phyloP scores from a whole-genome alignment of 148 eudicot genomes.

The Arctostaphylos glauca region DNA sequence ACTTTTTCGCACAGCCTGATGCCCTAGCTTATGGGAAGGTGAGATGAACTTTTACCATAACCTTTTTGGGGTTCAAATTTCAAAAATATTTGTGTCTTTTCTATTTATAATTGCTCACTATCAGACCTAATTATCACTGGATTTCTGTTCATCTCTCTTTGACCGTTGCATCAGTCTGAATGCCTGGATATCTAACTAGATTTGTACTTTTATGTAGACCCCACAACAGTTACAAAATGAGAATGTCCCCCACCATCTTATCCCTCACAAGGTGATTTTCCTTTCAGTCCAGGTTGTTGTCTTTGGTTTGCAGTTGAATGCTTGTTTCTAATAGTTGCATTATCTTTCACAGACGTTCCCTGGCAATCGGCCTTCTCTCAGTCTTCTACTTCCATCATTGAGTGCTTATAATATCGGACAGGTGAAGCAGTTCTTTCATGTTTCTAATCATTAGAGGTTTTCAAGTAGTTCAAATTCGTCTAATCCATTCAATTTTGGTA shows the following conservation, averaged over 20 bases:
- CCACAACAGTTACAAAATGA: slow-evolving; percentile 80
- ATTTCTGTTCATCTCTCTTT: background rate
- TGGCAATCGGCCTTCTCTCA: slow-evolving; percentile 95
- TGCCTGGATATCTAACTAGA: slow-evolving; percentile 14
- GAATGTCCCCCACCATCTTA: slow-evolving; percentile 73
- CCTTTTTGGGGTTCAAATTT: background rate
- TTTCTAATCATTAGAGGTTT: background rate
- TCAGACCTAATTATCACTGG: background rate
- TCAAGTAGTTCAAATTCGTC: background rate
- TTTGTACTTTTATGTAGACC: slow-evolving; percentile 47
- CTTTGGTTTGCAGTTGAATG: slow-evolving; percentile 12
- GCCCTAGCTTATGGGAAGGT: slow-evolving; percentile 99
- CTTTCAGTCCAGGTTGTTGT: background rate
- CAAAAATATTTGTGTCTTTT: background rate
- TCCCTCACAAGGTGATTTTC: slow-evolving; percentile 76
- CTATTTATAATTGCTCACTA: background rate
- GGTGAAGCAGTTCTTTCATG: slow-evolving; percentile 29
- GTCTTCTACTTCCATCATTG: slow-evolving; percentile 88
- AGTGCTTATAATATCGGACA: slow-evolving; percentile 89
- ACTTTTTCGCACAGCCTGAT: slow-evolving; percentile 98
- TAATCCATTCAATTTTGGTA: background rate
- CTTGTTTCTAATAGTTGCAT: slow-evolving; percentile 11
- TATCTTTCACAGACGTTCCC: slow-evolving; percentile 68
- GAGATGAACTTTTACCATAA: background rate
- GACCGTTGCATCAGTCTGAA: background rate